A percentile compares a stretch with the other conserved stretches of the same genome.
Evolutionary conservation across 164 flowering plant species (phyloP).

Genomic region (Macadamia tetraphylla): DNA sequence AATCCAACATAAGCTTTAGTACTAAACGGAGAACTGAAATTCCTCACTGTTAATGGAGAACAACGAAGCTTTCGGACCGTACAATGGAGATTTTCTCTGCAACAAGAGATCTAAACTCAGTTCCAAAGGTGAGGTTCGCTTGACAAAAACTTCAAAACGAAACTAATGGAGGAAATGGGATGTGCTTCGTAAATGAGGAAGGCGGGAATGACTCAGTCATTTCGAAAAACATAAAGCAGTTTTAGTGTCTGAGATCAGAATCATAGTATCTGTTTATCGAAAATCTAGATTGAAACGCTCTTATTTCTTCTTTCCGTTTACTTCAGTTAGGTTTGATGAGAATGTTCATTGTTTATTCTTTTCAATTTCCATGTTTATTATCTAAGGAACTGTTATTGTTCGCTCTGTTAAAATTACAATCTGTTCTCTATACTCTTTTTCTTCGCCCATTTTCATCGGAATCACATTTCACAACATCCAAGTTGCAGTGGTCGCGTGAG

Average conservation of each 20-base stretch:
- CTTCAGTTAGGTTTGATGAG: too few species aligned
- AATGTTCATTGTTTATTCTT: too few species aligned
- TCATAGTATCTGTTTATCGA: background rate
- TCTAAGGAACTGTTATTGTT: too few species aligned
- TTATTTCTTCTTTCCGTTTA: too few species aligned
- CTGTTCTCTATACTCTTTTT: background rate
- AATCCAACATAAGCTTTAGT: background rate
- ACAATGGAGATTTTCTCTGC: constrained; percentile 5
- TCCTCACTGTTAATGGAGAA: too few species aligned
- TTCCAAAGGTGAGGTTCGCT: background rate
- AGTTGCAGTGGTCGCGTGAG: background rate
- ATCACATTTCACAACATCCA: background rate
- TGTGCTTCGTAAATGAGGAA: too few species aligned
- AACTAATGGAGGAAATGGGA: too few species aligned
- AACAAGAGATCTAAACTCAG: background rate
- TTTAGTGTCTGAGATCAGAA: background rate
- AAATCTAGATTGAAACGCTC: background rate
- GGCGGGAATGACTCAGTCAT: too few species aligned
- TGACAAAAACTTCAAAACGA: too few species aligned
- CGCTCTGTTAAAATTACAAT: background rate
- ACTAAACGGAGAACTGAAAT: background rate
- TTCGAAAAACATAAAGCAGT: too few species aligned
- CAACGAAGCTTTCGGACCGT: background rate
- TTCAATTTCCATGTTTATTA: too few species aligned
- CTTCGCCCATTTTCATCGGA: background rate